These are phyloP conservation scores for Alternaria gansuensis DNA, from an alignment of 2,329 filamentous ascomycete species.

Conservation along the genomic window DNA sequence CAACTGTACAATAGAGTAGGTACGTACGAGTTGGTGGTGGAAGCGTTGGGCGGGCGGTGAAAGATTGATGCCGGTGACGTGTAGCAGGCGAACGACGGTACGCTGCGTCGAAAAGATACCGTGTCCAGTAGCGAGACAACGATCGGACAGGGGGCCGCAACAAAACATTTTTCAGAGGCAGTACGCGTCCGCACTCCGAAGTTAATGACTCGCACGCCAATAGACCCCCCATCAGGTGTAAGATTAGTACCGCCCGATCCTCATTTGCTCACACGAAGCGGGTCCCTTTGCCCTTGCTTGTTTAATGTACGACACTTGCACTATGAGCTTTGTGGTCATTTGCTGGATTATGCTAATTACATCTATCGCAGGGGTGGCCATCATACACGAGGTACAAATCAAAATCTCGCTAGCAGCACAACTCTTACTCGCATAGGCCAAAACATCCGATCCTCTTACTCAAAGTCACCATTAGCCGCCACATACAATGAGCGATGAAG, in stretches of 20 bases:
- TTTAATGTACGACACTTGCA: constrained; percentile 38
- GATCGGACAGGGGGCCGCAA: constrained; percentile 28
- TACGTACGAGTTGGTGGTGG: background rate
- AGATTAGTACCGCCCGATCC: constrained; percentile 37
- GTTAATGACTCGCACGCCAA: constrained; percentile 42
- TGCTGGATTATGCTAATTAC: constrained; percentile 37
- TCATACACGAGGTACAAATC: constrained; percentile 23
- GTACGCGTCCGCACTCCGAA: constrained; percentile 34
- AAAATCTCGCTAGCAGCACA: constrained; percentile 27
- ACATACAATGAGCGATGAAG: constrained; percentile 28
- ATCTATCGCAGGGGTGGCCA: constrained; percentile 11
- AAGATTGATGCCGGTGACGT: constrained; percentile 28
- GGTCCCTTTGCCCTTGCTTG: constrained; percentile 40
- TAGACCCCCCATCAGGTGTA: constrained; percentile 33
- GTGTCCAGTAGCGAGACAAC: constrained; percentile 27
- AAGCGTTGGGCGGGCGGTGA: constrained; percentile 4
- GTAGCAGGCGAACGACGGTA: constrained; percentile 27
- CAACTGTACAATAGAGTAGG: constrained; percentile 7
- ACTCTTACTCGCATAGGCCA: constrained; percentile 33
- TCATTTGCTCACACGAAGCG: constrained; percentile 36
- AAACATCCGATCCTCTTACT: constrained; percentile 31
- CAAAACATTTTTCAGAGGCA: constrained; percentile 28
- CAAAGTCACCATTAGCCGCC: constrained; percentile 28
- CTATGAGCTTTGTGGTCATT: constrained; percentile 27
- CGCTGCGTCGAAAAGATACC: constrained; percentile 31